These are phyloP conservation scores for Geosmithia putterillii DNA, from an alignment of 2,329 filamentous ascomycete genomes.

Conservation along the genomic window DNA sequence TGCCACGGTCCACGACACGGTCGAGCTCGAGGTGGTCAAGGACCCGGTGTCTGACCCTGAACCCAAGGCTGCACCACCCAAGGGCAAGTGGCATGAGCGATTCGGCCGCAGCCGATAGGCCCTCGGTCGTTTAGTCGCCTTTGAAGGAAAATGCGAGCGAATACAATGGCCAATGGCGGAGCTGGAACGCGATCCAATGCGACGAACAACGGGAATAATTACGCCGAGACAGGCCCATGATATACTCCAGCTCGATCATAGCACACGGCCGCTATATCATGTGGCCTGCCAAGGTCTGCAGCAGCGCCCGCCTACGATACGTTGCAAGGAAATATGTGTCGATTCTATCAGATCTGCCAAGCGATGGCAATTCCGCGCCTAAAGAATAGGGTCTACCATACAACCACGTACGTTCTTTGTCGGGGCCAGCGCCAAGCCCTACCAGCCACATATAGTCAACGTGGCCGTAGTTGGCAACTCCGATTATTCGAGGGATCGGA, in stretches of 20 bases:
- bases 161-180: not conserved
- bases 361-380: not conserved
- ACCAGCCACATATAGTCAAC: not conserved
- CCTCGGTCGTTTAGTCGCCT: not conserved
- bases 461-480: not conserved
- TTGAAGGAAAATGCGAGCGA: not conserved
- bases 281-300: not conserved
- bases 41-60: constrained; percentile 11
- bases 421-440: not conserved
- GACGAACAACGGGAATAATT: not conserved
- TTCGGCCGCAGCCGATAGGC: constrained; percentile 34
- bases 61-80: constrained; percentile 10
- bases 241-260: not conserved
- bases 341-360: not conserved
- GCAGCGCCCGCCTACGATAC: not conserved
- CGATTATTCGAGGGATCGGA: not conserved
- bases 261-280: not conserved
- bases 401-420: too few species aligned
- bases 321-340: not conserved
- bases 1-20: constrained; percentile 47
- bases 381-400: too few species aligned
- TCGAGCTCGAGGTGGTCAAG: constrained; percentile 41
- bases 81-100: constrained; percentile 49
- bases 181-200: not conserved
- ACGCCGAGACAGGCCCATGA: not conserved